These are phyloP conservation scores for Trichosporon sp. DNA, from an alignment of 1,284 basidiomycete species.

Conservation along the genomic window DNA sequence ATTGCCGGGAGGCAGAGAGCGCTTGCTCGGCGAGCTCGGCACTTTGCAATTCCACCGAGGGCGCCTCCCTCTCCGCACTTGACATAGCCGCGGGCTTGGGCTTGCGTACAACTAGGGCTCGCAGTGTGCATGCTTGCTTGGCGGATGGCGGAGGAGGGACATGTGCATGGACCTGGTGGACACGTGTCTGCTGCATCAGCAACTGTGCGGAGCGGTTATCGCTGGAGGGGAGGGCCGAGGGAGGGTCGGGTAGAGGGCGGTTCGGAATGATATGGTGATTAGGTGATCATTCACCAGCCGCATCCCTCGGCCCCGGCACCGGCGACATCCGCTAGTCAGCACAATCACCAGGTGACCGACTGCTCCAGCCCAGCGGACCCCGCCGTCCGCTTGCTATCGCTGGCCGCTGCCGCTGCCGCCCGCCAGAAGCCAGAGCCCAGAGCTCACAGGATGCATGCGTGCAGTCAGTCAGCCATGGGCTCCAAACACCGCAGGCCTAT, in stretches of 20 bases:
- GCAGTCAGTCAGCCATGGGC: not conserved
- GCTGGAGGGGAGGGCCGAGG: not conserved
- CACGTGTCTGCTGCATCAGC: not conserved
- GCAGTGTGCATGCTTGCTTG: not conserved
- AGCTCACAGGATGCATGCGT: not conserved
- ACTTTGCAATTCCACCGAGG: not conserved
- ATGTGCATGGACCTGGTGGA: not conserved
- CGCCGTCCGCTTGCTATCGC: not conserved
- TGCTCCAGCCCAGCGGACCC: not conserved
- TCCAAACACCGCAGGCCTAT: not conserved
- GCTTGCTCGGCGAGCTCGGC: not conserved
- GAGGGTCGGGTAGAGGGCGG: not conserved
- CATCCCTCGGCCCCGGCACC: not conserved
- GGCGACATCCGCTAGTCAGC: not conserved
- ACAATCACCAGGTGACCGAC: not conserved
- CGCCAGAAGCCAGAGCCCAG: not conserved
- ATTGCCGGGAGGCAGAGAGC: not conserved
- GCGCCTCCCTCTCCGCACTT: not conserved
- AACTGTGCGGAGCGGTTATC: not conserved
- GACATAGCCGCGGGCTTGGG: too few species aligned
- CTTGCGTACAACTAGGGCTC: too few species aligned
- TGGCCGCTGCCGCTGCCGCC: not conserved
- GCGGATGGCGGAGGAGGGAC: too few species aligned
- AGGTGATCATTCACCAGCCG: not conserved
- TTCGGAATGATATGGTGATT: not conserved